Base-by-base conservation (phyloP, 768 basidiomycete genomes). In the Amanita rimosa region DNA sequence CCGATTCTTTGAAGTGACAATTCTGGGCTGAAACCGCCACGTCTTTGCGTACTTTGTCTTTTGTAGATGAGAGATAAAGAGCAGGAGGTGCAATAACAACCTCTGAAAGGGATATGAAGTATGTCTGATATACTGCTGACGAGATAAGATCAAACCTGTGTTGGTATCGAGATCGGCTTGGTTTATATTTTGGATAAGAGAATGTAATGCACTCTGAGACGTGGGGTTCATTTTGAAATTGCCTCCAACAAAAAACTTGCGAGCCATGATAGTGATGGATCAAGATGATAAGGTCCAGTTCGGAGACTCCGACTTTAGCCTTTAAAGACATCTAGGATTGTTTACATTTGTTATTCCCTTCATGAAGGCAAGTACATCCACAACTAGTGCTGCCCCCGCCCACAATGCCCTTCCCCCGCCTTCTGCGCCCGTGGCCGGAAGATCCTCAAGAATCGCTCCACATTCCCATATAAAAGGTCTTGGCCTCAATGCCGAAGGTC, bases 221-320 rank as follows among this genome's bases (percentile, higher is more conserved):
- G 71, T 70, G 24, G 87, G 87, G 72, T 97, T 95, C 83, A 98
- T 84, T 75, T 97, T 99, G 80, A 95, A 97, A 78, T 98, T 97
- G 26, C 93, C 90, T 54, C 95, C 95, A 58, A 89, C 92, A 62
- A 96, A 94, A 72, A 94, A 95, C 65, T 79, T 71, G 61, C 91
- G 89, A 53, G 83, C 51, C 87, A 86, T 85, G 46, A 54, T 62
- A 56, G 13, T 21, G 45, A 44, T 31, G 43, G 26, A 22, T 21
- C 17, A 33, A 19, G 16, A 27, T 22, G 13, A 21, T 24, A 22
- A 29, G 16, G 21, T 35, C 13, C 14, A 24, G 3, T n/a, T n/a
- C n/a, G n/a, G 22, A 24, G 5, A 24, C 22, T 26, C 26, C 26
- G 26, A 26, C 4, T 26, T 26, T 26, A 1, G 26, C 26, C 26